Conservation (phyloP, 805 yeast species). For the Hyphopichia homilentoma region DNA sequence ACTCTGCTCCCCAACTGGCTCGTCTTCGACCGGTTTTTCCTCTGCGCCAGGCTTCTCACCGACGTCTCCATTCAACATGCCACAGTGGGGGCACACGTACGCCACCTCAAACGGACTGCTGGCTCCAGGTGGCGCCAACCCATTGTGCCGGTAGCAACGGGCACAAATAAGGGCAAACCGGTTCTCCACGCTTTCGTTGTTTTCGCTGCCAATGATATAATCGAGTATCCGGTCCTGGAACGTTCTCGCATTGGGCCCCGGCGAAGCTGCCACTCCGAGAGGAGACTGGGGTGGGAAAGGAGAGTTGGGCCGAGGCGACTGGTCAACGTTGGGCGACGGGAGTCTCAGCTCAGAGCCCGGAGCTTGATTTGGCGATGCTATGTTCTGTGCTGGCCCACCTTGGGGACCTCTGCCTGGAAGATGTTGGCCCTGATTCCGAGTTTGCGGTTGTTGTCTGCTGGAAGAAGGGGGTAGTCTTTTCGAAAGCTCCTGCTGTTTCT, state of each 20-base stretch:
- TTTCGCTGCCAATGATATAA: conserved; percentile 47
- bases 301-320: neutral
- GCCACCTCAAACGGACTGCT: conserved; percentile 43
- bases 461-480: too few species aligned
- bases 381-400: neutral
- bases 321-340: neutral
- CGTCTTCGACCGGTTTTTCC: neutral
- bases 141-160: conserved; percentile 69
- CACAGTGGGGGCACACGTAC: conserved; percentile 68
- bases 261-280: neutral
- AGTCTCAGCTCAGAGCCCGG: neutral
- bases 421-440: neutral
- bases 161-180: conserved; percentile 72
- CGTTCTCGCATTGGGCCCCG: conserved; percentile 10
- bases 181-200: conserved; percentile 56
- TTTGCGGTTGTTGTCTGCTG: neutral
- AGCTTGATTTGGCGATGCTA: neutral
- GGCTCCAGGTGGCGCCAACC: conserved; percentile 73
- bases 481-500: conserved; percentile 2
- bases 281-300: neutral
- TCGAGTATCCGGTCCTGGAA: conserved; percentile 38
- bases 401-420: conserved; percentile 1
- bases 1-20: neutral
- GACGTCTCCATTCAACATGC: conserved; percentile 32
- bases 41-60: neutral